These are phyloP conservation scores for Laburnicola sp. DNA, from an alignment of 2,329 filamentous ascomycete genomes.

Conservation along the genomic window DNA sequence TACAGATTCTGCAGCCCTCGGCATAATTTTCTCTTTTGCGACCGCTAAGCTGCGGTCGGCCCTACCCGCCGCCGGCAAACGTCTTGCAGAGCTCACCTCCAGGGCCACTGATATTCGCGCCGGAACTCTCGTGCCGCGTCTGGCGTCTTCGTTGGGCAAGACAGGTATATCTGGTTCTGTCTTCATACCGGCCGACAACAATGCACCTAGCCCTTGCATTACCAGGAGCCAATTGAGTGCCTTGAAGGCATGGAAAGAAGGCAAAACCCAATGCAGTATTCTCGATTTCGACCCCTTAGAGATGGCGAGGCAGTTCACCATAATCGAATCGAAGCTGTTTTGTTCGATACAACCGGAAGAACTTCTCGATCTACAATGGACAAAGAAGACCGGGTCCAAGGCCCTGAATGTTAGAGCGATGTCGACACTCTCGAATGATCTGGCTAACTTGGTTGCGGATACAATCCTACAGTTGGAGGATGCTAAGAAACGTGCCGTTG, in stretches of 20 bases:
- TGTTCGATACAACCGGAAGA: slow-evolving; percentile 91
- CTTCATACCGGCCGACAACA: slow-evolving; percentile 70
- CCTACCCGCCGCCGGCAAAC: slow-evolving; percentile 75
- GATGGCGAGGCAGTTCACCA: slow-evolving; percentile 85
- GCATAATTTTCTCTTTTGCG: slow-evolving; percentile 78
- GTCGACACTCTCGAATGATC: slow-evolving; percentile 87
- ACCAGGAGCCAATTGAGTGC: slow-evolving; percentile 75
- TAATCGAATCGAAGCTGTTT: slow-evolving; percentile 90
- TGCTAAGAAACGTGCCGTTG: slow-evolving; percentile 83
- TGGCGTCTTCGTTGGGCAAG: slow-evolving; percentile 86
- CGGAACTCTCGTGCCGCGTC: slow-evolving; percentile 76
- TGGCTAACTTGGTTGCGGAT: slow-evolving; percentile 90
- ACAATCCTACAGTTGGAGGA: slow-evolving; percentile 88
- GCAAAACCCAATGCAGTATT: slow-evolving; percentile 70
- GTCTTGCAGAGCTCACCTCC: slow-evolving; percentile 76
- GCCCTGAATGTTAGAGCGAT: slow-evolving; percentile 92
- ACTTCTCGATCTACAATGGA: slow-evolving; percentile 89
- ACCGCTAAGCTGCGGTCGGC: slow-evolving; percentile 68
- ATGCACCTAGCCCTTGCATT: slow-evolving; percentile 69
- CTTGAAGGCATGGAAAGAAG: slow-evolving; percentile 73
- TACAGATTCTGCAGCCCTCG: slow-evolving; percentile 74
- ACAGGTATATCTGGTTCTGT: slow-evolving; percentile 74
- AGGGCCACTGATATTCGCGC: slow-evolving; percentile 74
- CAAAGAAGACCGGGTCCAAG: slow-evolving; percentile 77
- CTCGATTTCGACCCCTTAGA: slow-evolving; percentile 91